phyloP scores from a whole-genome alignment of 257 asterid genomes.

The Cruciata laevipes region DNA sequence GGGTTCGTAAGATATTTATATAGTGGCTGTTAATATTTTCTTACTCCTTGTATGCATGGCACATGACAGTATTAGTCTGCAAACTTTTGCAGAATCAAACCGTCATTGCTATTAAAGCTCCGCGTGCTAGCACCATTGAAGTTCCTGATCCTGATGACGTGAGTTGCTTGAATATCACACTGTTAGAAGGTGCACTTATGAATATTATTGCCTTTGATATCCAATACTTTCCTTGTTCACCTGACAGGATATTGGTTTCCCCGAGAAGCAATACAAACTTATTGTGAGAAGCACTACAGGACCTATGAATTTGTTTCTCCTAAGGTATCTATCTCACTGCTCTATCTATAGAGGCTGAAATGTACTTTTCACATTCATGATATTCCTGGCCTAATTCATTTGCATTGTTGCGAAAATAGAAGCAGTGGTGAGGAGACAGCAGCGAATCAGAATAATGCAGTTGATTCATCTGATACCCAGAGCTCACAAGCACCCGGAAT shows the following conservation, averaged over 20 bases:
- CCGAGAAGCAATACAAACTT: slow-evolving; percentile 45
- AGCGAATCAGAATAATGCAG: slow-evolving; percentile 29
- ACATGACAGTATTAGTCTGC: slow-evolving; percentile 9
- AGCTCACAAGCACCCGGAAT: slow-evolving; percentile 28
- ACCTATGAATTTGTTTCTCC: slow-evolving; percentile 53
- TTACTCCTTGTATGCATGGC: slow-evolving; percentile 7
- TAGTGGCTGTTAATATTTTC: slow-evolving; percentile 9
- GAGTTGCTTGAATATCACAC: slow-evolving; percentile 15
- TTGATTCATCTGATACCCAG: slow-evolving; percentile 24
- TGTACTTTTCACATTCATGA: not conserved
- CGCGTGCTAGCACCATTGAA: slow-evolving; percentile 61
- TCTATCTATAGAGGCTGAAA: not conserved
- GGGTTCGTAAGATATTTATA: slow-evolving; percentile 47
- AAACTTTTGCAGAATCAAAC: slow-evolving; percentile 46
- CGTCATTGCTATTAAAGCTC: slow-evolving; percentile 64
- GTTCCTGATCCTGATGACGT: slow-evolving; percentile 86
- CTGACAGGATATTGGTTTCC: slow-evolving; percentile 42
- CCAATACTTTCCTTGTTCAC: slow-evolving; percentile 12
- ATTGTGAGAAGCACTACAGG: slow-evolving; percentile 60
- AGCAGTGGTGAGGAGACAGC: slow-evolving; percentile 26
- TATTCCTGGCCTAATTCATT: slow-evolving; percentile 8
- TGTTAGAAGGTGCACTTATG: not conserved
- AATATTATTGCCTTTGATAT: not conserved
- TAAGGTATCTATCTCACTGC: slow-evolving; percentile 42
- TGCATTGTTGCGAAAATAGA: slow-evolving; percentile 37